phyloP scores from a whole-genome alignment of 768 basidiomycete species.

The Boletus vinaceobasis region DNA sequence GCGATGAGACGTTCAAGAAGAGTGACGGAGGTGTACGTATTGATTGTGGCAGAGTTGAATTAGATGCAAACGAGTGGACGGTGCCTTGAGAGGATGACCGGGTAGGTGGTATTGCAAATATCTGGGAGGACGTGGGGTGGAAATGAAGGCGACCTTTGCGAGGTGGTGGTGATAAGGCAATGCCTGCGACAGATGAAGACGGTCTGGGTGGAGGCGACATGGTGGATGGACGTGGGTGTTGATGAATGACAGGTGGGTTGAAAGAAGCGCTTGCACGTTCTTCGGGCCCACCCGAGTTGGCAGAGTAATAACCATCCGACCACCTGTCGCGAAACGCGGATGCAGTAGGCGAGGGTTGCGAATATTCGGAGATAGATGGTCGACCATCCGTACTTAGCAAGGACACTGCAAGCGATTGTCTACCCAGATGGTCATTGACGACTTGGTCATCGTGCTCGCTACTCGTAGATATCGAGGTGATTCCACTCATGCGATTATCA shows the following conservation, averaged over 20 bases:
- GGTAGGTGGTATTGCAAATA: slow-evolving; percentile 11
- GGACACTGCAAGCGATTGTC: slow-evolving; percentile 53
- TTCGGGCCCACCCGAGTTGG: slow-evolving; percentile 19
- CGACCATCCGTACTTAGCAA: slow-evolving; percentile 39
- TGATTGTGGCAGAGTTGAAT: slow-evolving; percentile 23
- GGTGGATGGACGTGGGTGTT: slow-evolving; percentile 22
- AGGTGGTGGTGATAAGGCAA: slow-evolving; percentile 56
- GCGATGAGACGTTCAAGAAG: slow-evolving; percentile 46
- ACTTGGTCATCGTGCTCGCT: slow-evolving; percentile 39
- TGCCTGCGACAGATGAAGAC: slow-evolving; percentile 57
- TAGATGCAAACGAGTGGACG: slow-evolving; percentile 30
- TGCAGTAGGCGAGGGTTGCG: slow-evolving; percentile 68
- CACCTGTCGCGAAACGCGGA: slow-evolving; percentile 73
- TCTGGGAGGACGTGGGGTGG: slow-evolving; percentile 16
- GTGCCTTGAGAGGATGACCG: slow-evolving; percentile 31
- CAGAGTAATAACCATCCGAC: slow-evolving; percentile 34
- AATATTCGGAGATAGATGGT: slow-evolving; percentile 63
- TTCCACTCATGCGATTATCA: slow-evolving; percentile 25
- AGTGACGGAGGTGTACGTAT: slow-evolving; percentile 23
- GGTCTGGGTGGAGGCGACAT: slow-evolving; percentile 59
- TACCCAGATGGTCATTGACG: slow-evolving; percentile 25
- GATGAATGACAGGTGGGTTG: slow-evolving; percentile 21
- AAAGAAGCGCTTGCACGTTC: slow-evolving; percentile 14
- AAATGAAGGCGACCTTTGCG: slow-evolving; percentile 21
- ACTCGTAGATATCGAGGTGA: slow-evolving; percentile 31